Evolutionary conservation across 2,329 filamentous ascomycete genomes (phyloP), one percentile per base, ranked within the genome.

Genomic region (Fusarium nanum): DNA sequence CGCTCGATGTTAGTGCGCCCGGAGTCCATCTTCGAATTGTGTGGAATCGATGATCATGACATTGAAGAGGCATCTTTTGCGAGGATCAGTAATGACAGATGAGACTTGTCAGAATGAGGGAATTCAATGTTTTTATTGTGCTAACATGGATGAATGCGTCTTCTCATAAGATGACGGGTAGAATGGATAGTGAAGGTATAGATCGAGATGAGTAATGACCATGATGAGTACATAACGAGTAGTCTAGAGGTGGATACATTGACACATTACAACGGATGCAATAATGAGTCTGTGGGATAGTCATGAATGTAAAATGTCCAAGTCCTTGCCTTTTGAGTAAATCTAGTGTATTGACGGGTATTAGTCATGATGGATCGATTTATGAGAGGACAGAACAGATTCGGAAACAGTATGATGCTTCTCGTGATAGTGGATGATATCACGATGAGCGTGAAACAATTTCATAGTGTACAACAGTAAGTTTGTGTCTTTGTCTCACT

Each of bases 41-140:
- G 42, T 49, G 25, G 30, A 44, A 64, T 70, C 67, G 56, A 71
- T 71, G 67, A 70, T 59, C 44, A 60, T 20, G 42, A 64, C 37
- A 67, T 64, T n/a, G 10, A 25, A 56, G 27, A 25, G 41, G 42
- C 32, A n/a, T 41, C 11, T 30, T 46, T 28, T n/a, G 25, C 30
- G 32, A 32, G 41, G 22, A 40, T 58, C 37, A 30, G n/a, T 13
- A 7, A 44, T 55, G 49, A 47, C 53, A 41, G 4, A 13, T 32
- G 6, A 23, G 18, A 9, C 18, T 28, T 41, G 23, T 41, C 23
- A 52, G 32, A 41, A 12, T 20, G 13, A 22, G 40, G 10, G 11
- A 6, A 37, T 27, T 9, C 7, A 20, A 20, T 27, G 32, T 6
- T 8, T 34, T 50, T 16, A 1, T 34, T n/a, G 16, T 37, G 22